Evolutionary conservation across 441 rosid species (phyloP).

Genomic region (Breynia disticha): DNA sequence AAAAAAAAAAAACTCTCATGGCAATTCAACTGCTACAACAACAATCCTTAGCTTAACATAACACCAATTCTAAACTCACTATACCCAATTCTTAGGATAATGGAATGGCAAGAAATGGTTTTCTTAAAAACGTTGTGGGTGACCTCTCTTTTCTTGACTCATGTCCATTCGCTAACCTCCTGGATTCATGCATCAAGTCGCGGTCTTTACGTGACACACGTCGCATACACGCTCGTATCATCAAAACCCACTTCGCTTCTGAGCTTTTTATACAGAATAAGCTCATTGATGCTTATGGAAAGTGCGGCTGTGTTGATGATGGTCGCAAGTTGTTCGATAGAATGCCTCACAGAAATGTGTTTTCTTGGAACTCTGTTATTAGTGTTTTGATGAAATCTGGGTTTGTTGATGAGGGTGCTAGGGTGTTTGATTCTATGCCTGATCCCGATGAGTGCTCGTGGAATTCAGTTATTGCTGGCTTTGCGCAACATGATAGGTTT

Average conservation of each 20-base stretch:
- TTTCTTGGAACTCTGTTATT: slow-evolving; percentile 50
- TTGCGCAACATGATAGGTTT: slow-evolving; percentile 47
- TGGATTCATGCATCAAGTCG: slow-evolving; percentile 47
- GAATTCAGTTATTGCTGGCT: slow-evolving; percentile 70
- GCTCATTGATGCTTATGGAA: slow-evolving; percentile 46
- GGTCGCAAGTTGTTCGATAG: slow-evolving; percentile 48
- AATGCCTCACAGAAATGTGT: slow-evolving; percentile 49
- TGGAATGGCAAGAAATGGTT: slow-evolving; percentile 45
- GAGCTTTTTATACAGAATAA: slow-evolving; percentile 57
- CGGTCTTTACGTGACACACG: slow-evolving; percentile 26
- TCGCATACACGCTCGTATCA: slow-evolving; percentile 43
- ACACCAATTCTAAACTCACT: no score
- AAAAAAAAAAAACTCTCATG: no score
- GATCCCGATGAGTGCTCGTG: slow-evolving; percentile 66
- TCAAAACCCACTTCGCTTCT: slow-evolving; percentile 32
- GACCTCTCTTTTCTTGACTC: slow-evolving; percentile 31
- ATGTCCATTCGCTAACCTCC: slow-evolving; percentile 47
- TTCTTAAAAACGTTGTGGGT: slow-evolving; percentile 27
- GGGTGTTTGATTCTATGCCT: slow-evolving; percentile 37
- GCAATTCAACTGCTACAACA: no score
- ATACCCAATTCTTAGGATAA: no score
- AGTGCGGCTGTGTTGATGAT: slow-evolving; percentile 39
- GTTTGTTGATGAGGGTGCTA: slow-evolving; percentile 40
- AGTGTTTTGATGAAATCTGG: slow-evolving; percentile 39
- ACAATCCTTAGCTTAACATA: no score